Evolutionary conservation across 805 yeast genomes (phyloP), one percentile per base, ranked within the genome.

Genomic region (Sungouiozyma ichnusensis): DNA sequence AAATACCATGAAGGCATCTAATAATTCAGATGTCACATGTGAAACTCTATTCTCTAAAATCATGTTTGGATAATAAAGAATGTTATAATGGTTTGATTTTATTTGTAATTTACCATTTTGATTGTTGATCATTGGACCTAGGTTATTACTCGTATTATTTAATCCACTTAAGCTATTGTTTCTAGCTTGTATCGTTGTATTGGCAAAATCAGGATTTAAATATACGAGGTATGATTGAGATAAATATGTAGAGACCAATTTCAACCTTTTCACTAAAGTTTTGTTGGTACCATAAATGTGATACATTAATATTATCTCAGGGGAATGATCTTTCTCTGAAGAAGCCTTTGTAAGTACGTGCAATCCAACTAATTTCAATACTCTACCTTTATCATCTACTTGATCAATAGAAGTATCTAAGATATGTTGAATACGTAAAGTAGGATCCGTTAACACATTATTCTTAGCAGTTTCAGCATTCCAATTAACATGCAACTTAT

Each of bases 401-500:
- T 40, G 36, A 15, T 57, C 60, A 1, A 57, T 43, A 6, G 52
- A 43, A 3, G 49, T 44, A 18, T 56, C 57, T 13, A 54, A 43
- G 8, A 61, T 45, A 15, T 55, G 54, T 13, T 51, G 51, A 15
- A 59, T 44, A 18, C 48, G 50, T 16, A 62, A 40, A 6, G 58
- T 47, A 3, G 66, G 66, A 41, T 62, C 64, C 41, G 52, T 55
- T 20, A 60, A 40, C 16, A 49, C 46, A 18, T 49, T 50, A 8
- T 55, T 48, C 41, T 53, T 56, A 1, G 48, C 43, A 1, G 53
- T 44, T 32, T 49, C 51, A 6, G 53, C 50, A 38, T 61, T 61
- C 66, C 66, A 62, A 29, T 53, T 48, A 15, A 61, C 58, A 16
- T 46, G 45, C 19, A 61, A 42, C 43, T 54, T 60, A 43, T 57